Evolutionary conservation across 768 basidiomycete species (phyloP).

Genomic region (Hemileccinum rubropunctum): DNA sequence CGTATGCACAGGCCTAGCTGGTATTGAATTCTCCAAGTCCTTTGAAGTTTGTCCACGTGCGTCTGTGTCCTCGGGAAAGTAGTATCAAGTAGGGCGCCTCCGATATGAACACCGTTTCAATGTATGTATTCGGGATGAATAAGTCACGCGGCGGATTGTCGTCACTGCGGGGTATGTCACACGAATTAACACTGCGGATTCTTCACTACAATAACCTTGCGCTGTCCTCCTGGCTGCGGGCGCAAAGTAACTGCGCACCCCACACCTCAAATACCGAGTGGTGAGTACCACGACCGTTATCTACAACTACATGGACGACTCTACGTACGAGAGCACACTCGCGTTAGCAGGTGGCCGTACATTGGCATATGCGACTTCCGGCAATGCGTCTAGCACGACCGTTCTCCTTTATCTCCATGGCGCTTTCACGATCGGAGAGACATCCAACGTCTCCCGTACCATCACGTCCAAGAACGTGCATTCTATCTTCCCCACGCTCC

Average conservation of each 20-base stretch:
- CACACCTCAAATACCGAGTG: background rate
- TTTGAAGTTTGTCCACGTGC: no score
- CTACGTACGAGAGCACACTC: slow-evolving; percentile 17
- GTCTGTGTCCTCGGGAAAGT: no score
- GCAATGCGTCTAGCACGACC: slow-evolving; percentile 46
- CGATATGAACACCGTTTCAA: no score
- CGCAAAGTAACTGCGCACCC: background rate
- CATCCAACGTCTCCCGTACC: slow-evolving; percentile 31
- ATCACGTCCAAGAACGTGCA: slow-evolving; percentile 43
- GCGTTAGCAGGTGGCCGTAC: slow-evolving; percentile 38
- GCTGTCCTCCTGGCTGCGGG: background rate
- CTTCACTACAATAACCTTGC: no score
- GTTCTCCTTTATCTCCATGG: slow-evolving; percentile 57
- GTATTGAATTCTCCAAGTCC: no score
- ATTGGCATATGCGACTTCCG: slow-evolving; percentile 53
- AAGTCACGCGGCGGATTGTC: no score
- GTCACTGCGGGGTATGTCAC: no score
- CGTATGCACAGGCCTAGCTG: no score
- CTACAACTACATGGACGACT: slow-evolving; percentile 4
- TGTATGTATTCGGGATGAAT: no score
- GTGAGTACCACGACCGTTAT: background rate
- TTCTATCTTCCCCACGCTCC: slow-evolving; percentile 50
- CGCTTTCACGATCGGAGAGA: slow-evolving; percentile 49
- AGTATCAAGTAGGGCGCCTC: no score
- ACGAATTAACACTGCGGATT: no score